Percentiles rank a stretch among this genome's conserved stretches.
phyloP scores from a whole-genome alignment of 169 alveolate species.

The Pseudocohnilembus persalinus region DNA sequence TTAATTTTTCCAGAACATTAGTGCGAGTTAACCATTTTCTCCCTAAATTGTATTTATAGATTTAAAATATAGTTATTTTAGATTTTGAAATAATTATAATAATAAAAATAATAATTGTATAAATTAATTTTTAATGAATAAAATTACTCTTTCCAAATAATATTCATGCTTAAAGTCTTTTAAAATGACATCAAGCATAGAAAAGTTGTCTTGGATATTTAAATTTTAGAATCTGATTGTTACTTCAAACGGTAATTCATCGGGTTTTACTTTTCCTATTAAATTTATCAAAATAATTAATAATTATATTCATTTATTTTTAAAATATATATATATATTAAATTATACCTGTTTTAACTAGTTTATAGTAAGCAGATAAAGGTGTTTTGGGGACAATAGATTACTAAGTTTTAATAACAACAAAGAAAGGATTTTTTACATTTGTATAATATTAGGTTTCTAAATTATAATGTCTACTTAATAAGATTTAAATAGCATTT shows the following conservation, averaged over 20 bases:
- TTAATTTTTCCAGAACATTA: not conserved
- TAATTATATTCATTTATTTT: too few species aligned
- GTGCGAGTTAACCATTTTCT: not conserved
- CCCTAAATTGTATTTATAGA: too few species aligned
- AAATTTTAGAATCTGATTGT: constrained; percentile 4
- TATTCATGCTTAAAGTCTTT: constrained; percentile 7
- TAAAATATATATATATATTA: not conserved
- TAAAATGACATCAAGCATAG: not conserved
- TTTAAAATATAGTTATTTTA: too few species aligned
- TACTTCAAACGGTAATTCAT: constrained; percentile 11
- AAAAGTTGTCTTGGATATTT: not conserved
- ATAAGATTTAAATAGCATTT: constrained; percentile 37
- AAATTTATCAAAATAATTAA: too few species aligned
- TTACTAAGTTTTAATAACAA: constrained; percentile 57
- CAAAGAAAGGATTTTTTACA: constrained; percentile 49
- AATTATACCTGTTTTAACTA: constrained; percentile 66
- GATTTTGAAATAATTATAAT: too few species aligned
- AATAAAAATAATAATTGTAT: too few species aligned
- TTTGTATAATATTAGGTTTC: constrained; percentile 59
- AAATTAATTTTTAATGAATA: too few species aligned
- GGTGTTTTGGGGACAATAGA: constrained; percentile 59
- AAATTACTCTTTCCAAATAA: constrained; percentile 10
- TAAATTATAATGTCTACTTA: constrained; percentile 64
- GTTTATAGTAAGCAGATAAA: constrained; percentile 55
- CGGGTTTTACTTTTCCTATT: constrained; percentile 1